phyloP scores from a whole-genome alignment of 129 eudicot species.

The Scalesia atractyloides region DNA sequence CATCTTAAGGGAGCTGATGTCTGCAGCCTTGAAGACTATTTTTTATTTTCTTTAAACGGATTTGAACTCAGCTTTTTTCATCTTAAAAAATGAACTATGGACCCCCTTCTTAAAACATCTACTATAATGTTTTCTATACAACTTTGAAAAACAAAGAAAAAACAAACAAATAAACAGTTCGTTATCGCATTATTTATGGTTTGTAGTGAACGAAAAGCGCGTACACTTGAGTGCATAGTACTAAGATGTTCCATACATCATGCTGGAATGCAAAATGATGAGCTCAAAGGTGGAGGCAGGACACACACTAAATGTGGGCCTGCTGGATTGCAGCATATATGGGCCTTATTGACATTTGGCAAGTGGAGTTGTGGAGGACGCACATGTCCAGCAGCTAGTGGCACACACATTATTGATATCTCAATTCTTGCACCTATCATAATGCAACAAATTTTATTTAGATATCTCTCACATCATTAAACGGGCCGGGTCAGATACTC shows the following conservation, averaged over 20 bases:
- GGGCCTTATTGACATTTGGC: constrained; percentile 64
- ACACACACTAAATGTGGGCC: constrained; percentile 92
- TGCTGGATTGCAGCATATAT: constrained; percentile 93
- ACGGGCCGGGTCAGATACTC: background rate
- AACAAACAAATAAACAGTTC: no score
- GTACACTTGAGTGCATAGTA: no score
- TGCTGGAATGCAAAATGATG: constrained; percentile 87
- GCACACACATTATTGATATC: constrained; percentile 80
- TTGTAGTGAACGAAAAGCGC: no score
- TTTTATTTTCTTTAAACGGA: no score
- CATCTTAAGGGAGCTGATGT: no score
- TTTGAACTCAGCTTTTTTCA: no score
- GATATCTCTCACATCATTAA: background rate
- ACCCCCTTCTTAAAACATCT: no score
- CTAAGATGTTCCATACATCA: constrained; percentile 17
- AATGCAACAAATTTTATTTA: constrained; percentile 2
- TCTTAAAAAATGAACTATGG: no score
- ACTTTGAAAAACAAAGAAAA: no score
- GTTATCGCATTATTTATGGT: no score
- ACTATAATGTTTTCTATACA: no score
- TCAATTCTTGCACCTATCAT: constrained; percentile 81
- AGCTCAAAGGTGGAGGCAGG: constrained; percentile 85
- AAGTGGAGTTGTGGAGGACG: constrained; percentile 85
- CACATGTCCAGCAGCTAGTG: constrained; percentile 88
- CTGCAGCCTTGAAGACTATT: no score